These are phyloP conservation scores for Nicotiana attenuata DNA, from an alignment of 257 asterid species.

Conservation along the genomic window DNA sequence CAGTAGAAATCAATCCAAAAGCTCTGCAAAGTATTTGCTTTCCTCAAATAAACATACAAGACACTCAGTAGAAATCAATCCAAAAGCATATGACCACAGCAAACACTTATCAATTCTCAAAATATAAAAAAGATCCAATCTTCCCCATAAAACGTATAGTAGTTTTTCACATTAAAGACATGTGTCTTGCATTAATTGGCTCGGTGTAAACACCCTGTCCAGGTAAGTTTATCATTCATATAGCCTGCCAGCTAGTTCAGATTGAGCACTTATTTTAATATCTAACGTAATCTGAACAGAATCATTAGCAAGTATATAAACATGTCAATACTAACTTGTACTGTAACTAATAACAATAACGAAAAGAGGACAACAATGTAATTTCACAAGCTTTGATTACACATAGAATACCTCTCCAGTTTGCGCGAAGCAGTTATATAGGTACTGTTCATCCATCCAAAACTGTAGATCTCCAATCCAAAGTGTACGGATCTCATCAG, in stretches of 20 bases:
- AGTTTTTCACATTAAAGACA: not conserved
- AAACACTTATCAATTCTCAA: not conserved
- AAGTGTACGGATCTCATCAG: constrained; percentile 61
- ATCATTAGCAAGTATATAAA: not conserved
- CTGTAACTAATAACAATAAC: not conserved
- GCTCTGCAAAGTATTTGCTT: not conserved
- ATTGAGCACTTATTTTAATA: not conserved
- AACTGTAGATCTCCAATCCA: constrained; percentile 92
- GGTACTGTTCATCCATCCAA: constrained; percentile 87
- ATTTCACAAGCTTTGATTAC: not conserved
- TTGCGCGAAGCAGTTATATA: constrained; percentile 45
- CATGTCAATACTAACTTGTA: not conserved
- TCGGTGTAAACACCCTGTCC: no score
- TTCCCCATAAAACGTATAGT: not conserved
- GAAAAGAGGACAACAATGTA: not conserved
- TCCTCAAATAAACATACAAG: not conserved
- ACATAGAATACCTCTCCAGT: constrained; percentile 60
- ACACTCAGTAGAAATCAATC: not conserved
- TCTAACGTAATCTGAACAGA: not conserved
- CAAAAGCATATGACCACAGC: not conserved
- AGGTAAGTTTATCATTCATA: not conserved
- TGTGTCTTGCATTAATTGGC: no score
- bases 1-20: not conserved
- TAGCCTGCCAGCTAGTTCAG: not conserved
- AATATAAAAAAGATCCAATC: not conserved